phyloP scores from a whole-genome alignment of 2,329 filamentous ascomycete genomes.

The Trichoderma harzianum region DNA sequence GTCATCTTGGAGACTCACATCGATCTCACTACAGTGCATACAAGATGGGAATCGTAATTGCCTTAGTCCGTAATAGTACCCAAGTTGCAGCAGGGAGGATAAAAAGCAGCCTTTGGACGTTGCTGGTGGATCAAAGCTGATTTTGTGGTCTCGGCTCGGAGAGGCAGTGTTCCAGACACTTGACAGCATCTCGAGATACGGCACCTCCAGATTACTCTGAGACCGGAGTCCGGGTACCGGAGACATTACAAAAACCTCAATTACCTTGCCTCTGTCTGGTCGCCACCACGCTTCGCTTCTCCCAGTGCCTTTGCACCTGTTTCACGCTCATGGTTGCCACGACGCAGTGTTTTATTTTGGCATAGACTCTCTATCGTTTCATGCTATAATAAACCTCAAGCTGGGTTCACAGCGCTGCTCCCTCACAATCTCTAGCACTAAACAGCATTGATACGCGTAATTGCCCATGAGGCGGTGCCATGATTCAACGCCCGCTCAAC shows the following conservation, averaged over 20 bases:
- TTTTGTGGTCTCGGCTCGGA: not conserved
- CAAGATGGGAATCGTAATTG: not conserved
- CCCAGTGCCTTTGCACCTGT: not conserved
- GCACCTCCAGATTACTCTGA: not conserved
- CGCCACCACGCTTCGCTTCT: not conserved
- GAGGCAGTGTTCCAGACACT: not conserved
- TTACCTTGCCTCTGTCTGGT: not conserved
- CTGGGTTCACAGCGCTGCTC: too few species aligned
- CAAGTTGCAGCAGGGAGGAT: not conserved
- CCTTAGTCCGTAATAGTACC: not conserved
- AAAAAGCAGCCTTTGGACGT: not conserved
- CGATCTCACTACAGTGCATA: not conserved
- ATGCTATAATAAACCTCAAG: not conserved
- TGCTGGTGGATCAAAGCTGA: not conserved
- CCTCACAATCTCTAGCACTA: too few species aligned
- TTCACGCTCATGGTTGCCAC: not conserved
- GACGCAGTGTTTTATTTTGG: not conserved
- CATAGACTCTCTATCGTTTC: not conserved
- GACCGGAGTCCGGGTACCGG: not conserved
- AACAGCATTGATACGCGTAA: too few species aligned
- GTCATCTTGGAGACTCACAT: not conserved
- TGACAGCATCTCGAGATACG: not conserved
- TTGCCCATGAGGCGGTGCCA: not conserved
- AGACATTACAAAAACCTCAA: not conserved
- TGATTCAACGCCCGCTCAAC: not conserved